Conservation (phyloP, 2,329 filamentous ascomycete genomes). For the Rugonectria rugulosa region DNA sequence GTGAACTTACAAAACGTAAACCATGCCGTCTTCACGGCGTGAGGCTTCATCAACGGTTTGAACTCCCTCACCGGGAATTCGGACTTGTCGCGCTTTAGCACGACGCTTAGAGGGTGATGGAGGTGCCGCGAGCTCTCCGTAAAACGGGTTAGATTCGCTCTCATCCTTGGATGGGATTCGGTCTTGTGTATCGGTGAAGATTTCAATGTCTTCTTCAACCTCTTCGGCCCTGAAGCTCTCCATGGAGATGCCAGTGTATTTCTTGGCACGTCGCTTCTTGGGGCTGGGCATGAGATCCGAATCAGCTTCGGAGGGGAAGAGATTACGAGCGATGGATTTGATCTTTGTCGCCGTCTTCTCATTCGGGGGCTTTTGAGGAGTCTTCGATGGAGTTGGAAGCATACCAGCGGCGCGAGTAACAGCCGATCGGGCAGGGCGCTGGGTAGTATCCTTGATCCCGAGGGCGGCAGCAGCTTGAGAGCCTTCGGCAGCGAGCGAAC, state of each 20-base stretch:
- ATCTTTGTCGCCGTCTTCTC: conserved; percentile 60
- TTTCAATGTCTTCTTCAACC: conserved; percentile 68
- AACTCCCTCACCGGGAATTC: conserved; percentile 64
- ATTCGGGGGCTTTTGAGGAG: conserved; percentile 69
- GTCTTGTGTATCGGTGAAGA: conserved; percentile 84
- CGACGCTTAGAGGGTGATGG: conserved; percentile 56
- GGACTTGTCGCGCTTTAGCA: conserved; percentile 63
- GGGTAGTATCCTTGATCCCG: conserved; percentile 43
- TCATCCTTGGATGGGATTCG: conserved; percentile 72
- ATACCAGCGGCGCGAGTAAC: conserved; percentile 56
- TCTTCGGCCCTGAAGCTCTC: conserved; percentile 67
- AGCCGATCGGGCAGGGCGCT: conserved; percentile 38
- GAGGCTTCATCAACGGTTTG: conserved; percentile 69
- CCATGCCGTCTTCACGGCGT: conserved; percentile 73
- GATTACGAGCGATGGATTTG: conserved; percentile 63
- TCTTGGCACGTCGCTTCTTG: conserved; percentile 65
- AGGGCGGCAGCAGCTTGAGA: conserved; percentile 53
- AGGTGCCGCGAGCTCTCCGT: conserved; percentile 53
- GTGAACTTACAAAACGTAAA: conserved; percentile 77
- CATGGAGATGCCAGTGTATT: conserved; percentile 61
- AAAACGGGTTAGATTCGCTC: conserved; percentile 77
- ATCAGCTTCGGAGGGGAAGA: conserved; percentile 68
- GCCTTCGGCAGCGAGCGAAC: conserved; percentile 53
- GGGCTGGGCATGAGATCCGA: conserved; percentile 66
- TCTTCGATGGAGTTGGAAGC: conserved; percentile 82